Percentiles rank a stretch among this genome's conserved stretches.
Evolutionary conservation across 345 rosid species (phyloP).

Genomic region (Moricandia moricandioides): DNA sequence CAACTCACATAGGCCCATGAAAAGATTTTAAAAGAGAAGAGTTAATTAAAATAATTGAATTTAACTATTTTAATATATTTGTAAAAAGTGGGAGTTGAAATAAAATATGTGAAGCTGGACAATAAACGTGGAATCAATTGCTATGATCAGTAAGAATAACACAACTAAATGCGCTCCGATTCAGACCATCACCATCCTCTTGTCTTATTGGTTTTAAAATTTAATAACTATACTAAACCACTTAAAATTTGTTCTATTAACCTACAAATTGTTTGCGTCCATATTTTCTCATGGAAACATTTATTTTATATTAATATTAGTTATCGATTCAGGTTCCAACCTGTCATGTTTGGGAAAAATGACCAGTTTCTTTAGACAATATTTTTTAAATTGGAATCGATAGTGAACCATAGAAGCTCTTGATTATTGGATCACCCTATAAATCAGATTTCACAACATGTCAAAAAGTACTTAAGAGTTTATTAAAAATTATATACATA

Average conservation of each 20-base stretch:
- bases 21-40: background rate
- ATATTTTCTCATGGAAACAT: background rate
- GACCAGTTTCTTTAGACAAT: background rate
- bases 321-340: background rate
- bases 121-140: conserved; percentile 13
- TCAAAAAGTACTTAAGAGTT: background rate
- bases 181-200: conserved; percentile 49
- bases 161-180: conserved; percentile 55
- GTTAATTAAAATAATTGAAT: background rate
- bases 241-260: conserved; percentile 20
- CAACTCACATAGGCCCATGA: background rate
- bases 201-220: conserved; percentile 29
- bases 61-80: background rate
- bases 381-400: background rate
- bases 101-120: background rate
- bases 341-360: background rate
- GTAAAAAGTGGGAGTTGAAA: background rate
- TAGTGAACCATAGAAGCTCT: background rate
- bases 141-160: conserved; percentile 37
- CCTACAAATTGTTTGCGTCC: background rate
- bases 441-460: background rate
- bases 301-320: background rate
- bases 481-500: background rate
- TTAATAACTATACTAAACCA: conserved; percentile 4
- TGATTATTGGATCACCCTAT: background rate